These are phyloP conservation scores for Comarum palustre DNA, from an alignment of 306 rosid genomes.

Conservation along the genomic window DNA sequence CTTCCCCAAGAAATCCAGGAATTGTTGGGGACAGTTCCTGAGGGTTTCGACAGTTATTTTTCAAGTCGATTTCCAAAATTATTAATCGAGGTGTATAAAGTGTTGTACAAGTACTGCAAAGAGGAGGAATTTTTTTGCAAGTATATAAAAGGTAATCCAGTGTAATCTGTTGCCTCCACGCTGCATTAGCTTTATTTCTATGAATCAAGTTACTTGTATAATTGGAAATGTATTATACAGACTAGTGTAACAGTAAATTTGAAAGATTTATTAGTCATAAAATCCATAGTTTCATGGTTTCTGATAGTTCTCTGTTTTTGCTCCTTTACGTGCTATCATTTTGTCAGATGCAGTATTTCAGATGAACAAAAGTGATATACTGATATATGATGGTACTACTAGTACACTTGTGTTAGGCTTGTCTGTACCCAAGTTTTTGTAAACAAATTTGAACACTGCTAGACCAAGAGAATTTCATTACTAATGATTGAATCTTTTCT, in stretches of 20 bases:
- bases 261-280: neutral
- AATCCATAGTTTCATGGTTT: neutral
- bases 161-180: neutral
- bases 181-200: neutral
- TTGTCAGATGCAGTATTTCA: neutral
- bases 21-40: slow-evolving; percentile 56
- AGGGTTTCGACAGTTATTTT: slow-evolving; percentile 60
- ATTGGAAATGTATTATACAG: neutral
- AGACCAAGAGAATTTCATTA: neutral
- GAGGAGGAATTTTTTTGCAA: slow-evolving; percentile 52
- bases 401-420: too few species aligned
- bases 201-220: neutral
- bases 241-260: neutral
- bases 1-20: slow-evolving; percentile 38
- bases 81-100: slow-evolving; percentile 59
- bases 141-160: slow-evolving; percentile 34
- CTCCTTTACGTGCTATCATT: neutral
- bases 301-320: neutral
- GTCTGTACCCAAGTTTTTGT: too few species aligned
- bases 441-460: neutral
- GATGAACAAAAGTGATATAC: neutral
- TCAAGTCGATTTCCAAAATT: slow-evolving; percentile 63
- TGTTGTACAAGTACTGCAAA: slow-evolving; percentile 41
- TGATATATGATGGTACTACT: too few species aligned
- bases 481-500: neutral